These are phyloP conservation scores for Talaromyces sp. DNA, from an alignment of 2,329 filamentous ascomycete species.

Conservation along the genomic window DNA sequence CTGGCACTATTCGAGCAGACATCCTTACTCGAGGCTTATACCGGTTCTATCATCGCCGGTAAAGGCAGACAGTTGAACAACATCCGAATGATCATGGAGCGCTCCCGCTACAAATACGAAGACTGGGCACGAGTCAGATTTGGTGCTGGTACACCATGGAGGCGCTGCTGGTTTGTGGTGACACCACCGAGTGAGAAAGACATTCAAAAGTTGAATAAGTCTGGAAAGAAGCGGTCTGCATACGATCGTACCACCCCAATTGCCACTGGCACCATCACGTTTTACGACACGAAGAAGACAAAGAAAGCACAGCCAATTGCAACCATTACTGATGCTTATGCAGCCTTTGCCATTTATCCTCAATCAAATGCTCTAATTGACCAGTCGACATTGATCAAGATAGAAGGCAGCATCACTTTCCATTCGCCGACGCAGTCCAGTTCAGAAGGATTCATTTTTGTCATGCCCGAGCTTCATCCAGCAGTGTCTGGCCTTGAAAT, in stretches of 20 bases:
- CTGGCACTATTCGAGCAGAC: slow-evolving; percentile 93
- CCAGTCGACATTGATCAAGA: slow-evolving; percentile 87
- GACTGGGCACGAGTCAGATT: slow-evolving; percentile 96
- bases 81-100: slow-evolving; percentile 84
- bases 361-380: slow-evolving; percentile 92
- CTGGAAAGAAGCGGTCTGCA: slow-evolving; percentile 74
- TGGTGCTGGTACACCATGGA: slow-evolving; percentile 92
- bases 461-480: slow-evolving; percentile 94
- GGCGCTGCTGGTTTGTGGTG: slow-evolving; percentile 94
- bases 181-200: slow-evolving; percentile 93
- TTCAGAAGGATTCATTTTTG: slow-evolving; percentile 91
- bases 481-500: slow-evolving; percentile 93
- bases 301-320: slow-evolving; percentile 91
- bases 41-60: slow-evolving; percentile 88
- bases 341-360: slow-evolving; percentile 92
- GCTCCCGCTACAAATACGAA: slow-evolving; percentile 71
- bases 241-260: slow-evolving; percentile 73
- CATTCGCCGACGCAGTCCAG: slow-evolving; percentile 74
- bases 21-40: slow-evolving; percentile 92
- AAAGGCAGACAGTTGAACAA: slow-evolving; percentile 89
- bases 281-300: slow-evolving; percentile 90
- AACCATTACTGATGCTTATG: slow-evolving; percentile 84
- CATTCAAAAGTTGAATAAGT: slow-evolving; percentile 77
- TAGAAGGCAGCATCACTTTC: slow-evolving; percentile 87
- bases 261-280: slow-evolving; percentile 86